phyloP scores from a whole-genome alignment of 768 basidiomycete species.

The Rhizopogon sp. region DNA sequence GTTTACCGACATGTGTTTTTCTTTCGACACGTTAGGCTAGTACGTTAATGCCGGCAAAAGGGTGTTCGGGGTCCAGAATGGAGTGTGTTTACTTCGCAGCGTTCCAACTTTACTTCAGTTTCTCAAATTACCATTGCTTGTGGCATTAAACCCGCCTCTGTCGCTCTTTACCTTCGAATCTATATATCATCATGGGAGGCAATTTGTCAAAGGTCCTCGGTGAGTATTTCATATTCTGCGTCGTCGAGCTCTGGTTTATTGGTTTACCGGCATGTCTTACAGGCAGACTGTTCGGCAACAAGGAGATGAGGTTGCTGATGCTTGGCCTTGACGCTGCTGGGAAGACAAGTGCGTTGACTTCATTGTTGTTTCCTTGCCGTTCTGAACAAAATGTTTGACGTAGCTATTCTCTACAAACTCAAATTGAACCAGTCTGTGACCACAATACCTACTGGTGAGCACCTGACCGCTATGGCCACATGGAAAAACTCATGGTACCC shows the following conservation, averaged over 20 bases:
- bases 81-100: slow-evolving; percentile 7
- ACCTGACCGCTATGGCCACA: background rate
- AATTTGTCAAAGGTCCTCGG: slow-evolving; percentile 84
- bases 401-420: slow-evolving; percentile 98
- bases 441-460: slow-evolving; percentile 88
- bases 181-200: slow-evolving; percentile 61
- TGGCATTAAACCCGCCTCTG: slow-evolving; percentile 32
- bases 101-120: slow-evolving; percentile 7
- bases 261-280: slow-evolving; percentile 7
- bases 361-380: slow-evolving; percentile 4
- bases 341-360: slow-evolving; percentile 80
- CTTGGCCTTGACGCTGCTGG: slow-evolving; percentile 96
- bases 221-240: slow-evolving; percentile 25
- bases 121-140: slow-evolving; percentile 24
- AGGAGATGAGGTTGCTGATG: slow-evolving; percentile 98
- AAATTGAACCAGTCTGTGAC: slow-evolving; percentile 99
- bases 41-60: background rate
- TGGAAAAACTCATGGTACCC: slow-evolving; percentile 1
- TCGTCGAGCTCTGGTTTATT: background rate
- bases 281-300: slow-evolving; percentile 97
- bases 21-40: background rate
- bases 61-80: slow-evolving; percentile 25
- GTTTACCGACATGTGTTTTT: background rate
- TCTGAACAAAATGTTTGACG: slow-evolving; percentile 3
- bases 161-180: slow-evolving; percentile 59